phyloP scores from a whole-genome alignment of 2,329 filamentous ascomycete species.

The Colletotrichum liriopes region DNA sequence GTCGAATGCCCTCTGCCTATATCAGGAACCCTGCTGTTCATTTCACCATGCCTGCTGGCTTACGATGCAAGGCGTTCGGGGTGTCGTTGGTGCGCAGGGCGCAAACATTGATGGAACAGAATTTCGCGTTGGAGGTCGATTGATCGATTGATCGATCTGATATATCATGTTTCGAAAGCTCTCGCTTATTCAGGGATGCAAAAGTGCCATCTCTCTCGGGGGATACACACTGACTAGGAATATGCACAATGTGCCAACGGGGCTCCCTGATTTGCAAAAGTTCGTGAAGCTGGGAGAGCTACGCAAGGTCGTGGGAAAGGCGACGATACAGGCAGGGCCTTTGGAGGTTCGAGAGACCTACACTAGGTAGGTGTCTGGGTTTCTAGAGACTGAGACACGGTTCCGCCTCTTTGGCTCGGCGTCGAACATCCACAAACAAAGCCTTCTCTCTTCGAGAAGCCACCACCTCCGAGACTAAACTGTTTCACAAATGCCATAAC shows the following conservation, averaged over 20 bases:
- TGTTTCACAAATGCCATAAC: background rate
- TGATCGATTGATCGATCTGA: constrained; percentile 12
- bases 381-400: background rate
- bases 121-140: background rate
- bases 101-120: background rate
- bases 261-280: background rate
- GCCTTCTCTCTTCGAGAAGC: constrained; percentile 1
- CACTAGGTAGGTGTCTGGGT: background rate
- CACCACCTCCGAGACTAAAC: background rate
- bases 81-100: background rate
- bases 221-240: background rate
- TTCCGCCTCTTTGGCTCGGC: background rate
- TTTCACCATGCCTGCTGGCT: constrained; percentile 11
- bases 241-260: background rate
- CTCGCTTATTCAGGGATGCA: background rate
- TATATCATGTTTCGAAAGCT: background rate
- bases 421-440: constrained; percentile 1
- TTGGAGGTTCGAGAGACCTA: background rate
- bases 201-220: background rate
- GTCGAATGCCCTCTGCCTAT: background rate
- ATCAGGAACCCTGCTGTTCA: constrained; percentile 13
- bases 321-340: no score
- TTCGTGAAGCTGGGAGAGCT: no score
- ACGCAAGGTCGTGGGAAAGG: background rate
- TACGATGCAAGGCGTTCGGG: background rate